phyloP scores from a whole-genome alignment of 345 rosid species.

The Eucalyptus sp. region DNA sequence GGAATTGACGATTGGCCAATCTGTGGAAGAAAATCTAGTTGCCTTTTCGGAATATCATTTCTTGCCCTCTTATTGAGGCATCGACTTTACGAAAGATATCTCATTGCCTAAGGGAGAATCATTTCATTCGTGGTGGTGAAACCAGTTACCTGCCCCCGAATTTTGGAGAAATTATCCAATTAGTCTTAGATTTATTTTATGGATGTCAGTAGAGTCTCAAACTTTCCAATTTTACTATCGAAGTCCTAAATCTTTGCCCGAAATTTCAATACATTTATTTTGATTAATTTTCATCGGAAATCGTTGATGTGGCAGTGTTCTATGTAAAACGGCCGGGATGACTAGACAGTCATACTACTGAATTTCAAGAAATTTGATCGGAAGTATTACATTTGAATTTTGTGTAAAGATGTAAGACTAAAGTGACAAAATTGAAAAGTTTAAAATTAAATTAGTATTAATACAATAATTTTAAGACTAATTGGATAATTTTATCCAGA shows the following conservation, averaged over 20 bases:
- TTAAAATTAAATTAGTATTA: not conserved
- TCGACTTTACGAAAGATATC: not conserved
- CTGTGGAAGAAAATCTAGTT: not conserved
- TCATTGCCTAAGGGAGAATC: not conserved
- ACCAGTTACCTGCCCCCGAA: not conserved
- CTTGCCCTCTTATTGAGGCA: not conserved
- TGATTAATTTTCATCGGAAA: rapidly evolving
- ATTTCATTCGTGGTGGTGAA: not conserved
- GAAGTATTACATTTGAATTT: not conserved
- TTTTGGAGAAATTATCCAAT: not conserved
- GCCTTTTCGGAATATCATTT: not conserved
- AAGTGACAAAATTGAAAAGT: not conserved
- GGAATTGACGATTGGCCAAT: not conserved
- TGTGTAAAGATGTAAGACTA: not conserved
- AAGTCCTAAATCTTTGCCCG: not conserved
- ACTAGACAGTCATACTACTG: not conserved
- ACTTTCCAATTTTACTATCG: not conserved
- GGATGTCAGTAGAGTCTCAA: not conserved
- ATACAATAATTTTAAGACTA: not conserved
- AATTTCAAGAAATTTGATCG: not conserved
- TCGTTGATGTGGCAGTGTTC: rapidly evolving
- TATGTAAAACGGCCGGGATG: rapidly evolving
- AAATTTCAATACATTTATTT: not conserved
- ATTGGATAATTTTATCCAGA: not conserved
- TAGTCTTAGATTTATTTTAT: no score